These are phyloP conservation scores for Dioscorea cayenensis DNA, from an alignment of 116 monocot genomes.

Conservation along the genomic window DNA sequence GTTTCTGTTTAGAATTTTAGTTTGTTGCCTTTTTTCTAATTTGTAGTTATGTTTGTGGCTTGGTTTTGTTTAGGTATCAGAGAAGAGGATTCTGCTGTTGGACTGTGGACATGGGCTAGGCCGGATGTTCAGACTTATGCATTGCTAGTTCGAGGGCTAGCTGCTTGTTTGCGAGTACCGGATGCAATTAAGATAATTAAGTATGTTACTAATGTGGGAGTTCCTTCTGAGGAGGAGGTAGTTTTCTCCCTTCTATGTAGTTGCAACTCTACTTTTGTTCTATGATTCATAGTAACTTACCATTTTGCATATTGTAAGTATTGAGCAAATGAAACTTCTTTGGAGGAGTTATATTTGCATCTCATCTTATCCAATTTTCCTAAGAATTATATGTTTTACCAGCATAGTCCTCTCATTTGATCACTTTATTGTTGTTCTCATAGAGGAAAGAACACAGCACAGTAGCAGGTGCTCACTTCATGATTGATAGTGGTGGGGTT, in stretches of 20 bases:
- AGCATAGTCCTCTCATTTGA: no score
- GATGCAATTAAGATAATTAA: slow-evolving; percentile 67
- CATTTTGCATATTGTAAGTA: no score
- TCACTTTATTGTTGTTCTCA: no score
- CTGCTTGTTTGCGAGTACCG: slow-evolving; percentile 60
- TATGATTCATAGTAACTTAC: no score
- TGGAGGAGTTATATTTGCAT: no score
- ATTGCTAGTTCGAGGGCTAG: slow-evolving; percentile 59
- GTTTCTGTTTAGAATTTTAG: neutral
- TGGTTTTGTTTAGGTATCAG: slow-evolving; percentile 25
- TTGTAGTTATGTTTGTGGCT: neutral
- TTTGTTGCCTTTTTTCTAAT: neutral
- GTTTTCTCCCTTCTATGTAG: neutral
- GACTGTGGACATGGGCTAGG: slow-evolving; percentile 60
- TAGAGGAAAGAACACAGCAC: no score
- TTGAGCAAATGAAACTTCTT: no score
- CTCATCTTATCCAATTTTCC: no score
- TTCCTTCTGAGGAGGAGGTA: slow-evolving; percentile 70
- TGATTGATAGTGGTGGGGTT: no score
- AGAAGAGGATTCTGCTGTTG: slow-evolving; percentile 20
- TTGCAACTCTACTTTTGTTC: neutral
- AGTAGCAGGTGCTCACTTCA: no score
- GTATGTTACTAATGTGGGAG: slow-evolving; percentile 58
- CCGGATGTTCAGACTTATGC: slow-evolving; percentile 63
- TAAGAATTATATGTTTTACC: no score